Percentiles rank a stretch among this genome's conserved stretches.
Conservation (phyloP, 1,284 basidiomycete genomes). For the Malassezia sympodialis region DNA sequence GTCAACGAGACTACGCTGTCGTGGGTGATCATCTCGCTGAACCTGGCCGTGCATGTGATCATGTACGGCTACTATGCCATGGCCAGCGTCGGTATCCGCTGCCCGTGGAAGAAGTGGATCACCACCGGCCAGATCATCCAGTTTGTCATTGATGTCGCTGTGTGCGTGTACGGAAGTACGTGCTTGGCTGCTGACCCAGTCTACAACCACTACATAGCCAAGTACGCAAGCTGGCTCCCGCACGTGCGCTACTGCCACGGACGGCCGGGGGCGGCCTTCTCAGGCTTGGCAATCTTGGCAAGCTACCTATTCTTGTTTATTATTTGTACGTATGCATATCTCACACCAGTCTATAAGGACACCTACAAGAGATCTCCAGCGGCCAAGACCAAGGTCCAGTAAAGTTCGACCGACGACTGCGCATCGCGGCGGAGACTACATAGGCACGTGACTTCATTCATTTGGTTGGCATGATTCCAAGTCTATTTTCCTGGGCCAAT, state of each 20-base stretch:
- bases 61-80: conserved; percentile 59
- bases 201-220: conserved; percentile 23
- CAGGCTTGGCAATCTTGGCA: conserved; percentile 77
- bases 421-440: not conserved
- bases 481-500: not conserved
- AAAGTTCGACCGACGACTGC: not conserved
- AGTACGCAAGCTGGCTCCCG: conserved; percentile 57
- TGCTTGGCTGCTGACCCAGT: conserved; percentile 1
- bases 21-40: conserved; percentile 89
- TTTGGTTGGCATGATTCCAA: not conserved
- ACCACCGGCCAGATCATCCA: conserved; percentile 80
- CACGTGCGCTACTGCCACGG: conserved; percentile 73
- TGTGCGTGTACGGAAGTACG: conserved; percentile 8
- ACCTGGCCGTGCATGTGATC: conserved; percentile 87
- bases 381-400: conserved; percentile 7
- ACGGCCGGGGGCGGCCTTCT: conserved; percentile 72
- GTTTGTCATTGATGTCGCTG: conserved; percentile 17
- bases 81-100: conserved; percentile 33
- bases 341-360: conserved; percentile 37
- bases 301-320: conserved; percentile 57
- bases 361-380: conserved; percentile 45
- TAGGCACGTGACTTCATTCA: not conserved
- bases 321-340: conserved; percentile 11
- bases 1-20: conserved; percentile 66
- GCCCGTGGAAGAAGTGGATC: conserved; percentile 81